A percentile compares a stretch with the other conserved stretches of the same genome.
phyloP scores from a whole-genome alignment of 2,329 filamentous ascomycete species.

The Aspergillus nomiae region DNA sequence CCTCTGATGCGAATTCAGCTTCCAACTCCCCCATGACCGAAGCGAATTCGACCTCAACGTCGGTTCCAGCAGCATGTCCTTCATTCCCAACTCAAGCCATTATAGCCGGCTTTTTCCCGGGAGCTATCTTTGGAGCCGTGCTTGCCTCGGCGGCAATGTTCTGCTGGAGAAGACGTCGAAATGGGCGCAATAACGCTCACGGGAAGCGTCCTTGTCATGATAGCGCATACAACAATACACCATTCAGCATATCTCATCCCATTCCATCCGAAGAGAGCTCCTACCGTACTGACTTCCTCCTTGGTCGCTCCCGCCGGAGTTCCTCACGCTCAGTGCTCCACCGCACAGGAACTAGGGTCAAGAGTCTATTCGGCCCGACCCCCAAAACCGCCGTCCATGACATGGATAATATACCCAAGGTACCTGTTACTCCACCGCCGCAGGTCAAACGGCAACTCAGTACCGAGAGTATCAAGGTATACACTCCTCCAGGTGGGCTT shows the following conservation, averaged over 20 bases:
- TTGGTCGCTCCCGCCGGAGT: constrained; percentile 28
- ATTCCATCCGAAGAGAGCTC: constrained; percentile 46
- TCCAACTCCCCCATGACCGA: constrained; percentile 20
- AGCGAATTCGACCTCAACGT: constrained; percentile 20
- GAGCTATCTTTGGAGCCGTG: constrained; percentile 50
- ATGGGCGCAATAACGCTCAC: constrained; percentile 18
- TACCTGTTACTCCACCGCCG: constrained; percentile 26
- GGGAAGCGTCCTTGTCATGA: constrained; percentile 31
- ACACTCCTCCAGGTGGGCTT: constrained; percentile 44
- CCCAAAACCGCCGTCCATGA: constrained; percentile 20
- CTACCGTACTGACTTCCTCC: constrained; percentile 48
- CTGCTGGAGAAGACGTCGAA: constrained; percentile 36
- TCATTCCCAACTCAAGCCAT: constrained; percentile 46
- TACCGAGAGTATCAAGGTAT: constrained; percentile 51
- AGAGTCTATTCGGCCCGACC: constrained; percentile 36
- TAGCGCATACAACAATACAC: constrained; percentile 33
- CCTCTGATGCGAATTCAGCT: constrained; percentile 21
- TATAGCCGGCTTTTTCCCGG: constrained; percentile 50
- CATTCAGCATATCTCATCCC: constrained; percentile 45
- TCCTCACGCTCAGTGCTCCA: constrained; percentile 35
- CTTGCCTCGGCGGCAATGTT: constrained; percentile 54
- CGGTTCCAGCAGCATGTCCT: constrained; percentile 27
- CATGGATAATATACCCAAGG: constrained; percentile 20
- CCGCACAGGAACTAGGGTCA: constrained; percentile 39
- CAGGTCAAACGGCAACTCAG: constrained; percentile 33